A percentile compares a stretch with the other conserved stretches of the same genome.
phyloP scores from a whole-genome alignment of 1,139 yeast genomes.

The Yamadazyma oceani region DNA sequence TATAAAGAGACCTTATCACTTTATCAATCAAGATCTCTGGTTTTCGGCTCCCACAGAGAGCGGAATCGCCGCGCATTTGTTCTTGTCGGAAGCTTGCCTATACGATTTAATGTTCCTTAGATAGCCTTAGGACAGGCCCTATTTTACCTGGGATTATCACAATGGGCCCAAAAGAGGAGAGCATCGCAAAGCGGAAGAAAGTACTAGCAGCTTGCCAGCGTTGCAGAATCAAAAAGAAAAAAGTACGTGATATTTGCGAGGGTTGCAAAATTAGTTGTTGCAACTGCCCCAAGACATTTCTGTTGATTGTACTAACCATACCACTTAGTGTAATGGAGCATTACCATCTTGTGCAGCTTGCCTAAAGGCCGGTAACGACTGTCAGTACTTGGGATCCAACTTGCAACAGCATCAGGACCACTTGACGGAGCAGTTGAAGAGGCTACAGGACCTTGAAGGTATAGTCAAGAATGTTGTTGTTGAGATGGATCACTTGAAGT shows the following conservation, averaged over 20 bases:
- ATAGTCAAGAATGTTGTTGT: slow-evolving; percentile 5
- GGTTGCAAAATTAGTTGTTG: no score
- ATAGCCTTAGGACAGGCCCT: no score
- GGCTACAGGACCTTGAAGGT: slow-evolving; percentile 8
- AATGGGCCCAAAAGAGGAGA: no score
- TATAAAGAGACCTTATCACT: no score
- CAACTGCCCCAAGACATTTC: no score
- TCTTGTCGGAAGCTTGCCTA: no score
- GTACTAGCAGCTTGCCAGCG: slow-evolving; percentile 5
- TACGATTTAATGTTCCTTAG: no score
- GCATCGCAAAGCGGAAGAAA: not conserved
- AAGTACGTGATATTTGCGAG: no score
- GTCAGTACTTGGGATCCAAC: slow-evolving; percentile 2
- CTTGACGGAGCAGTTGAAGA: slow-evolving; percentile 7
- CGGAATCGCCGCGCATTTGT: no score
- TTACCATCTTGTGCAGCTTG: not conserved
- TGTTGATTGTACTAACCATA: slow-evolving; percentile 1
- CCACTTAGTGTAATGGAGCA: slow-evolving; percentile 1
- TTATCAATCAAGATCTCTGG: no score
- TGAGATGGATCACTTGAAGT: slow-evolving; percentile 9
- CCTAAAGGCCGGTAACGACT: not conserved
- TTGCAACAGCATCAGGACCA: slow-evolving; percentile 8
- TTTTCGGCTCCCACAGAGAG: no score
- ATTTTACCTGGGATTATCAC: no score
- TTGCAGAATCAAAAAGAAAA: slow-evolving; percentile 8